Evolutionary conservation across 257 asterid genomes (phyloP), one percentile per base, ranked within the genome.

Genomic region (Nicotiana attenuata): DNA sequence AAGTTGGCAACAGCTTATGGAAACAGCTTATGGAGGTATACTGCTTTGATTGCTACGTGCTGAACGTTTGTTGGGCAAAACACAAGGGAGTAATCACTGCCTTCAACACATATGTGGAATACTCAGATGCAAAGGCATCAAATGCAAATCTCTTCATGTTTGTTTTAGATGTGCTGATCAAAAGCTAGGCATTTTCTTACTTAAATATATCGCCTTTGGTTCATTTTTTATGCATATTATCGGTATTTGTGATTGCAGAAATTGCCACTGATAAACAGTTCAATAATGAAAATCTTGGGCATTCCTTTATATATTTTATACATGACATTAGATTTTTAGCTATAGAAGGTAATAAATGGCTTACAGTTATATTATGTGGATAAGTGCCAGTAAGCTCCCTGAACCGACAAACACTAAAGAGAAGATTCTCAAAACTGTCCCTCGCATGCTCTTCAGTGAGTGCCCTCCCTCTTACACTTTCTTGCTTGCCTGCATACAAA

Each of bases 351-450:
- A 63, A 56, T n/a, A 78, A 17, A 77, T 57, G 81, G 86, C 97
- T 91, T 91, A 96, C 98, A 3, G 99, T 93, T 82, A 96, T 92
- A 85, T 96, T 94, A 31, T 87, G 85, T 41, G 99, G 99, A 88
- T 96, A 94, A 63, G 87, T 81, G 79, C 98, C 99, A 10, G 98
- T 91, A 56, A 96, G 98, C 91, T 96, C 99, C 67, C 99, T 92
- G 82, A 96, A 96, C 77, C 99, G 93, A 82, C 98, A 96, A 38
- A 96, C 78, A 31, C 98, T 94, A 61, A 96, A 96, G 78, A 96
- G 92, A 75, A 75, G 79, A 75, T 75, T 75, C 79, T 75, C 79
- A 75, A 75, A 75, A 75, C 79, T 75, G 79, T 75, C 79, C 22
- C 79, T 87, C 10, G 90, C 90, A 83, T 87, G 88, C 63, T 87